A percentile compares a stretch with the other conserved stretches of the same genome.
Evolutionary conservation across 108 stramenopile genomes (phyloP).

Genomic region (Conticribra guillardii): DNA sequence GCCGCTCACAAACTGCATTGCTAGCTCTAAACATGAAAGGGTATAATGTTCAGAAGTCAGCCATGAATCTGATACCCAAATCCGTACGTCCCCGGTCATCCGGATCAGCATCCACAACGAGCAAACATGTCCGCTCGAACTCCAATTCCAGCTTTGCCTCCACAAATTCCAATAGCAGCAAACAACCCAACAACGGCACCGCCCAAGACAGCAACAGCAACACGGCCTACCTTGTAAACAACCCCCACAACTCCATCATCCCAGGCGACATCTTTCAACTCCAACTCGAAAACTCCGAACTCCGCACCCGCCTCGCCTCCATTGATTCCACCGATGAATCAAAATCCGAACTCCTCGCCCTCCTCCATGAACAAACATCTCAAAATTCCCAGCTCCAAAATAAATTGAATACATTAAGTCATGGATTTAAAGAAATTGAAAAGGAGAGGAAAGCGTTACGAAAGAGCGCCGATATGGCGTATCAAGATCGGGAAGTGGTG

Average conservation of each 20-base stretch:
- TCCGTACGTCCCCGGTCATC: not conserved
- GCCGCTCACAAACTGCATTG: not conserved
- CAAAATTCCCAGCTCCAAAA: slow-evolving; percentile 25
- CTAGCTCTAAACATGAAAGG: not conserved
- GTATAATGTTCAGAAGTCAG: not conserved
- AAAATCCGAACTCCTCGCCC: slow-evolving; percentile 23
- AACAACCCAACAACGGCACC: not conserved
- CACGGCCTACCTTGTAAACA: not conserved
- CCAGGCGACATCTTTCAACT: slow-evolving; percentile 21
- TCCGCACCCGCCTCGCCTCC: slow-evolving; percentile 24
- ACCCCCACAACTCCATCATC: not conserved
- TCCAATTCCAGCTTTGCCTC: not conserved
- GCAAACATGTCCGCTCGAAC: not conserved
- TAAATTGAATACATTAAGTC: slow-evolving; percentile 22
- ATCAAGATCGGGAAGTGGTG: not conserved
- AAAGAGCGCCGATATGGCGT: not conserved
- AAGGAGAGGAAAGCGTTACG: slow-evolving; percentile 15
- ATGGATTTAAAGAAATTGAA: slow-evolving; percentile 36
- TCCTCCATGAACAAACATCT: slow-evolving; percentile 16
- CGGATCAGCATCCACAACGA: not conserved
- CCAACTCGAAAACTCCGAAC: slow-evolving; percentile 31
- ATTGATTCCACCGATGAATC: slow-evolving; percentile 5
- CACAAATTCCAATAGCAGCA: not conserved
- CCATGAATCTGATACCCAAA: not conserved
- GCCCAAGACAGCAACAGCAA: not conserved